These are phyloP conservation scores for Epithemia pelagica DNA, from an alignment of 108 stramenopile genomes.

Conservation along the genomic window DNA sequence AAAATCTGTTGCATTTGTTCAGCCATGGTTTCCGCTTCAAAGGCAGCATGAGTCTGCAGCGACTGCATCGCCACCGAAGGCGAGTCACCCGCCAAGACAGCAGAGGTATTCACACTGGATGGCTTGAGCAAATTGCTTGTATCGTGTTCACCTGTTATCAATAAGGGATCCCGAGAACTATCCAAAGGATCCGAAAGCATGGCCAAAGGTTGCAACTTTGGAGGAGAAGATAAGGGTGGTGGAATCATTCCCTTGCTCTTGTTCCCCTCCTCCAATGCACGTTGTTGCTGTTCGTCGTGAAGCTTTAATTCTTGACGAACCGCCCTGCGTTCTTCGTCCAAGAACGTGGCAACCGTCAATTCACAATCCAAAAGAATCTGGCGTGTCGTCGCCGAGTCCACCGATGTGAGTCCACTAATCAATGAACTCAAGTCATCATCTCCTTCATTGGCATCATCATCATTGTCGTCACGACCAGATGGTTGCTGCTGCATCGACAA, in stretches of 20 bases:
- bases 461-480: background rate
- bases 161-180: background rate
- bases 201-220: background rate
- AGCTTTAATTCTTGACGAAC: conserved; percentile 10
- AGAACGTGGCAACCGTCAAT: background rate
- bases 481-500: background rate
- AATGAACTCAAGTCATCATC: conserved; percentile 13
- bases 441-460: background rate
- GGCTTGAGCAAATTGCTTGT: too few species aligned
- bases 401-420: conserved; percentile 37
- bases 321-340: background rate
- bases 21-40: conserved; percentile 40
- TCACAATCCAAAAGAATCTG: conserved; percentile 8
- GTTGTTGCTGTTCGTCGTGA: background rate
- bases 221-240: background rate
- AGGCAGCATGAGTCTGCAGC: conserved; percentile 12
- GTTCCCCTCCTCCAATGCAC: background rate
- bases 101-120: too few species aligned
- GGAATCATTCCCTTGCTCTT: background rate
- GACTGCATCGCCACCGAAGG: background rate
- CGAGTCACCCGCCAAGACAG: too few species aligned
- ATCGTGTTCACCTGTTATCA: too few species aligned
- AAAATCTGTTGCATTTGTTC: conserved; percentile 43
- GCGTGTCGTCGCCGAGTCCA: conserved; percentile 11
- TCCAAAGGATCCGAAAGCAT: background rate